Percentiles rank a stretch among this genome's conserved stretches.
Evolutionary conservation across 768 basidiomycete genomes (phyloP).

Genomic region (Russula abietina): DNA sequence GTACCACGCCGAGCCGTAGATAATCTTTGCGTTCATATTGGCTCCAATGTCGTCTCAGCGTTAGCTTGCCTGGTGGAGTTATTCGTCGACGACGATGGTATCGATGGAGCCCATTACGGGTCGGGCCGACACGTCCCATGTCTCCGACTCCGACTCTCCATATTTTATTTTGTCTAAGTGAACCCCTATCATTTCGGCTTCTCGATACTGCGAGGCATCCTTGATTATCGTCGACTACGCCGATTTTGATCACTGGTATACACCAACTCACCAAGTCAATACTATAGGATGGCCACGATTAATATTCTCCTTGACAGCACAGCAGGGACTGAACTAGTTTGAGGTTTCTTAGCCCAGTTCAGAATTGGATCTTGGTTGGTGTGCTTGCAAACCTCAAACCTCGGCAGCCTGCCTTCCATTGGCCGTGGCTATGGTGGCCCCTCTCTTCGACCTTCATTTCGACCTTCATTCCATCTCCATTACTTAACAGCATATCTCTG

Average conservation of each 20-base stretch:
- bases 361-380: neutral
- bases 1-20: slow-evolving; percentile 61
- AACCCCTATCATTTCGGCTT: neutral
- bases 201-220: neutral
- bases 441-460: neutral
- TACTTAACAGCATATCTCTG: neutral
- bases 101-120: too few species aligned
- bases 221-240: neutral
- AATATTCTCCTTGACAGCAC: neutral
- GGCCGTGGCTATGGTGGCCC: neutral
- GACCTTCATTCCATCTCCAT: neutral
- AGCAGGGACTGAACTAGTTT: neutral
- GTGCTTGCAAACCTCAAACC: neutral
- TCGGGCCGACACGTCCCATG: too few species aligned
- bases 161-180: too few species aligned
- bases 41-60: neutral
- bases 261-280: too few species aligned
- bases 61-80: too few species aligned
- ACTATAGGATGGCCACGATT: too few species aligned
- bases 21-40: slow-evolving; percentile 38
- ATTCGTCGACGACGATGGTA: too few species aligned
- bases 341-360: neutral
- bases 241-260: too few species aligned
- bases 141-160: too few species aligned
- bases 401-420: neutral